Percentiles rank a stretch among this genome's conserved stretches.
These are phyloP conservation scores for Diaporthe sp. DNA, from an alignment of 2,329 filamentous ascomycete genomes.

Conservation along the genomic window DNA sequence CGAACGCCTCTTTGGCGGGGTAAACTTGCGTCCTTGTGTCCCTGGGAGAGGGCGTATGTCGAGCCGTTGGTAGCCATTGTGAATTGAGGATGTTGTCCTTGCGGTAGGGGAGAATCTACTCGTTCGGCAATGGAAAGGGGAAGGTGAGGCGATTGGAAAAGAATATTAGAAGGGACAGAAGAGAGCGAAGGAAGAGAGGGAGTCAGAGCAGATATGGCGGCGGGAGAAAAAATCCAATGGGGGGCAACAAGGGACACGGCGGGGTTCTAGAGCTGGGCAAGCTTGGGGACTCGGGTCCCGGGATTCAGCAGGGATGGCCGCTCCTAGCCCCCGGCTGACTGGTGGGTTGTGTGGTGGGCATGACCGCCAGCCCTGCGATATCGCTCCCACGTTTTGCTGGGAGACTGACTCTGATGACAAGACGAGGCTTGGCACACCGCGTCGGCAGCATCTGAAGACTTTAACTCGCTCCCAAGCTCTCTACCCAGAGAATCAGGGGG, in stretches of 20 bases:
- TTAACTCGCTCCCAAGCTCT: background rate
- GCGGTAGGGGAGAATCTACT: background rate
- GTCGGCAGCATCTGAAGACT: background rate
- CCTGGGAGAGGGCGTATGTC: conserved; percentile 52
- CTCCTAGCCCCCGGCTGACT: conserved; percentile 30
- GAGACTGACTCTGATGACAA: conserved; percentile 17
- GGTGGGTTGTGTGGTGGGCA: conserved; percentile 4
- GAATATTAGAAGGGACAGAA: background rate
- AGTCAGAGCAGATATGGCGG: conserved; percentile 30
- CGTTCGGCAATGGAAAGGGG: background rate
- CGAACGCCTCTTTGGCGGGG: conserved; percentile 3
- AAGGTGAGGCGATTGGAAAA: background rate
- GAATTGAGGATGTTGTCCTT: conserved; percentile 23
- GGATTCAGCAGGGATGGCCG: conserved; percentile 18
- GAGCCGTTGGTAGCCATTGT: conserved; percentile 48
- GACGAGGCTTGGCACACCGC: conserved; percentile 10
- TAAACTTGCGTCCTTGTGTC: conserved; percentile 50
- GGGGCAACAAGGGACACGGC: conserved; percentile 25
- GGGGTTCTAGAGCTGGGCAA: conserved; percentile 32
- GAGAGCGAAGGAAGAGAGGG: background rate
- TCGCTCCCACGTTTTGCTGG: conserved; percentile 6
- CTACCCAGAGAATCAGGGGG: background rate
- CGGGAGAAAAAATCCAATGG: conserved; percentile 37
- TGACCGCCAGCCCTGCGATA: conserved; percentile 25
- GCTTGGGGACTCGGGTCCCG: conserved; percentile 34